These are phyloP conservation scores for Boletus reticulatus DNA, from an alignment of 768 basidiomycete species.

Conservation along the genomic window DNA sequence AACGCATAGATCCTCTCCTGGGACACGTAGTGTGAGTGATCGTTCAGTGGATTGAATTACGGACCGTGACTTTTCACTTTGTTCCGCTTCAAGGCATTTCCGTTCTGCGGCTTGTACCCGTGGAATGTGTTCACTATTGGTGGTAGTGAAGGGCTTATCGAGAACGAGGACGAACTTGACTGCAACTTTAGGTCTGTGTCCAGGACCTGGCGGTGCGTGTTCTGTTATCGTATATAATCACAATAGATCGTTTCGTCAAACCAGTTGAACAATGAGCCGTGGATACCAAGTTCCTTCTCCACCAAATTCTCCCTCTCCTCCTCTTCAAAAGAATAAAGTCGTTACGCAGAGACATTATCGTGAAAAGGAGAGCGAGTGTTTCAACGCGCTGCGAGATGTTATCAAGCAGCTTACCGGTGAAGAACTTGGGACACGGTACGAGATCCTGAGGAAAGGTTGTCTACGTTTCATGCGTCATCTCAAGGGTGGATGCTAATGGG, in stretches of 20 bases:
- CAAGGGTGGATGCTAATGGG: not conserved
- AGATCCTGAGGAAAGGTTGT: conserved; percentile 23
- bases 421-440: conserved; percentile 17
- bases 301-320: not conserved
- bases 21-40: not conserved
- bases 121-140: not conserved
- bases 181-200: too few relatives aligned
- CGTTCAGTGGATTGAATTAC: too few relatives aligned
- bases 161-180: too few relatives aligned
- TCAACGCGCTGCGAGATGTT: conserved; percentile 10
- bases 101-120: too few relatives aligned
- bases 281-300: not conserved
- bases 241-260: not conserved
- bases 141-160: too few relatives aligned
- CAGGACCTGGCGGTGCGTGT: not conserved
- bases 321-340: conserved; percentile 10
- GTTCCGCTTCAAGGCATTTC: too few relatives aligned
- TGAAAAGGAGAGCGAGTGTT: conserved; percentile 17
- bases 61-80: too few relatives aligned
- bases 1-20: too few relatives aligned
- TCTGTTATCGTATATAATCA: not conserved
- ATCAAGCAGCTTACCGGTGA: conserved; percentile 20
- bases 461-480: not conserved
- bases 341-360: conserved; percentile 21
- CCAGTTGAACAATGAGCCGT: not conserved